Evolutionary conservation across 768 basidiomycete species (phyloP).

Genomic region (Hygrocybe coccinea): DNA sequence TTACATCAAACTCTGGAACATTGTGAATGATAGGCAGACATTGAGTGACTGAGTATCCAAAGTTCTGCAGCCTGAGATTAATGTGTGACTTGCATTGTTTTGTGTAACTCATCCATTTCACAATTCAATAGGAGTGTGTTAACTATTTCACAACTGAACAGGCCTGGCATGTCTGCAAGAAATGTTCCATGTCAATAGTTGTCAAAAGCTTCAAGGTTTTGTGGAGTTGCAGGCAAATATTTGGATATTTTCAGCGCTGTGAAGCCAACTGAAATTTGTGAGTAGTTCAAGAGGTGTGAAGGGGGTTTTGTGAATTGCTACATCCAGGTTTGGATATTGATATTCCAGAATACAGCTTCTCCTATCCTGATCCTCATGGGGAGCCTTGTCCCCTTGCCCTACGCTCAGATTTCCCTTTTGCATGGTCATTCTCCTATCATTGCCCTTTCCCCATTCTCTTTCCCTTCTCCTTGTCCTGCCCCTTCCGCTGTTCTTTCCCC

Average conservation of each 20-base stretch:
- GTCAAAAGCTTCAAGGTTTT: conserved; percentile 94
- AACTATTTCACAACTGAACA: conserved; percentile 98
- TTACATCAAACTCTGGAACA: conserved; percentile 87
- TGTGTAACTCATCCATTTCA: conserved; percentile 3
- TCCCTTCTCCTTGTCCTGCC: too few relatives aligned
- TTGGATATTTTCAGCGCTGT: conserved; percentile 96
- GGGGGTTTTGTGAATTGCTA: conserved; percentile 43
- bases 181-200: conserved; percentile 94
- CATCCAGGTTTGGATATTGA: neutral
- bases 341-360: conserved; percentile 55
- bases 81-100: conserved; percentile 19
- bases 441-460: too few relatives aligned
- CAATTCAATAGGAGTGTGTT: conserved; percentile 73
- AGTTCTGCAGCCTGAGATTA: conserved; percentile 79
- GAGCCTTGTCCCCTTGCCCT: too few relatives aligned
- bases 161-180: conserved; percentile 93
- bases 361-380: too few relatives aligned
- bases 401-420: too few relatives aligned
- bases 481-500: too few relatives aligned
- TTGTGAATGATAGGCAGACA: conserved; percentile 96
- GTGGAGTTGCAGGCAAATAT: conserved; percentile 99
- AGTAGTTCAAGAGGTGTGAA: conserved; percentile 95
- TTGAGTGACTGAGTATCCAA: conserved; percentile 96
- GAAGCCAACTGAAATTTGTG: conserved; percentile 97
- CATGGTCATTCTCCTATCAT: too few relatives aligned